Percentiles rank a stretch among this genome's conserved stretches.
These are phyloP conservation scores for Mariannaea elegans DNA, from an alignment of 2,329 filamentous ascomycete species.

Conservation along the genomic window DNA sequence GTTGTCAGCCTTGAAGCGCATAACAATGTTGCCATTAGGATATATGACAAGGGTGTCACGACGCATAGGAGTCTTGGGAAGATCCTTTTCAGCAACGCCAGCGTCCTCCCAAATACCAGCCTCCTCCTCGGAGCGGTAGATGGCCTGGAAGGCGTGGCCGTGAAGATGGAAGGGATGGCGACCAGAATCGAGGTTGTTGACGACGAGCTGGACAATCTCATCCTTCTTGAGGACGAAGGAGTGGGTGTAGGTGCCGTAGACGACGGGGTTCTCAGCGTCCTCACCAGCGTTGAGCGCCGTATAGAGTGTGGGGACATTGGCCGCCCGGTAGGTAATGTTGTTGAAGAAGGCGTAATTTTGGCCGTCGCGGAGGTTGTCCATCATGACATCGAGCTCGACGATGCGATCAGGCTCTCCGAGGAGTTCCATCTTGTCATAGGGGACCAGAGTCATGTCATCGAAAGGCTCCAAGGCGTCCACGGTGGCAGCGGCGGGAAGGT, in stretches of 20 bases:
- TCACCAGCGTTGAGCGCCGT: constrained; percentile 73
- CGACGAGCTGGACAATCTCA: constrained; percentile 74
- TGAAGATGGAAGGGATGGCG: constrained; percentile 84
- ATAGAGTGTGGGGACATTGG: constrained; percentile 83
- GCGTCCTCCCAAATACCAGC: constrained; percentile 62
- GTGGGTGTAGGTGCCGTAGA: constrained; percentile 75
- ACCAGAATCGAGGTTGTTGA: constrained; percentile 78
- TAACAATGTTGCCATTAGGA: constrained; percentile 74
- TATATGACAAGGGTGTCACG: constrained; percentile 74
- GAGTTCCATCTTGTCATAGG: constrained; percentile 71
- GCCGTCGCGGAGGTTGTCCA: constrained; percentile 69
- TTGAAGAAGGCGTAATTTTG: constrained; percentile 74
- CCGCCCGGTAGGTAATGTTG: constrained; percentile 76
- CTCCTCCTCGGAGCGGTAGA: constrained; percentile 68
- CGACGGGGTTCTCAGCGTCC: constrained; percentile 61
- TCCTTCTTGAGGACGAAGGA: constrained; percentile 73
- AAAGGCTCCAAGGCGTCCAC: constrained; percentile 72
- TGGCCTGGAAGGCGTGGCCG: constrained; percentile 77
- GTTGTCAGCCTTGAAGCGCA: constrained; percentile 74
- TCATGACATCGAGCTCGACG: constrained; percentile 71
- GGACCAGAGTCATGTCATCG: constrained; percentile 78
- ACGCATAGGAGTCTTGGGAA: constrained; percentile 67
- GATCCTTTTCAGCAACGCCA: constrained; percentile 51
- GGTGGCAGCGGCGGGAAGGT: constrained; percentile 59
- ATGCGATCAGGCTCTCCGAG: constrained; percentile 70